Conservation (phyloP, 2,329 filamentous ascomycete genomes). For the Calcarisporium arbuscula region DNA sequence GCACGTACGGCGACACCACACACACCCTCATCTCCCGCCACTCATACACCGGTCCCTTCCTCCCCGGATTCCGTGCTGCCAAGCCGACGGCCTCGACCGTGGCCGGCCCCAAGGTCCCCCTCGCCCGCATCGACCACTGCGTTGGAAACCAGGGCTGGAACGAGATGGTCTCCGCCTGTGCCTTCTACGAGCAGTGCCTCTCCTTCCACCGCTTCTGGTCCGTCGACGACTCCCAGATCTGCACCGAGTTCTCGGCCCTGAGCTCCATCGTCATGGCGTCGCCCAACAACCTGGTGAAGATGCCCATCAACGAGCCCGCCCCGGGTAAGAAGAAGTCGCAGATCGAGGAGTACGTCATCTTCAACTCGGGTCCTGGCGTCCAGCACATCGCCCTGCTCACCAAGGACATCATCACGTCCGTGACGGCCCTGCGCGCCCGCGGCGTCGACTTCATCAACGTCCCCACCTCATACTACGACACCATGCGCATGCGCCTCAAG, state of each 20-base stretch:
- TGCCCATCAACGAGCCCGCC: constrained; percentile 97
- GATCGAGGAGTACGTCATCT: constrained; percentile 89
- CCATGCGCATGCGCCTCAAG: constrained; percentile 68
- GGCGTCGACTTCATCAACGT: constrained; percentile 92
- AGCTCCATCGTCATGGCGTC: constrained; percentile 88
- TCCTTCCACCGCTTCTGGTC: constrained; percentile 97
- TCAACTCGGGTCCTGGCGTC: constrained; percentile 83
- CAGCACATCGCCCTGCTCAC: constrained; percentile 91
- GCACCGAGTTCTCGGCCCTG: constrained; percentile 84
- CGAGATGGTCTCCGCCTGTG: constrained; percentile 65
- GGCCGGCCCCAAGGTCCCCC: constrained; percentile 54
- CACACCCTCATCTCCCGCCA: constrained; percentile 79
- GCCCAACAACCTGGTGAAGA: constrained; percentile 81
- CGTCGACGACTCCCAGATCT: constrained; percentile 88
- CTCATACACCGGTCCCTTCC: constrained; percentile 67
- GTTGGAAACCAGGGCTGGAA: constrained; percentile 97
- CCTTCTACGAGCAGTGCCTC: constrained; percentile 79
- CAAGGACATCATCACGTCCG: constrained; percentile 68
- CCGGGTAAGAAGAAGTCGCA: constrained; percentile 84
- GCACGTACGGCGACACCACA: constrained; percentile 91
- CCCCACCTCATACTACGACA: constrained; percentile 77
- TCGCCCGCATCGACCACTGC: constrained; percentile 86
- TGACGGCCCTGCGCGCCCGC: constrained; percentile 72
- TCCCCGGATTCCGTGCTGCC: constrained; percentile 70
- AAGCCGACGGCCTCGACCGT: constrained; percentile 30